Conservation (phyloP, 1,139 yeast genomes). For the Meyerozyma carpophila region DNA sequence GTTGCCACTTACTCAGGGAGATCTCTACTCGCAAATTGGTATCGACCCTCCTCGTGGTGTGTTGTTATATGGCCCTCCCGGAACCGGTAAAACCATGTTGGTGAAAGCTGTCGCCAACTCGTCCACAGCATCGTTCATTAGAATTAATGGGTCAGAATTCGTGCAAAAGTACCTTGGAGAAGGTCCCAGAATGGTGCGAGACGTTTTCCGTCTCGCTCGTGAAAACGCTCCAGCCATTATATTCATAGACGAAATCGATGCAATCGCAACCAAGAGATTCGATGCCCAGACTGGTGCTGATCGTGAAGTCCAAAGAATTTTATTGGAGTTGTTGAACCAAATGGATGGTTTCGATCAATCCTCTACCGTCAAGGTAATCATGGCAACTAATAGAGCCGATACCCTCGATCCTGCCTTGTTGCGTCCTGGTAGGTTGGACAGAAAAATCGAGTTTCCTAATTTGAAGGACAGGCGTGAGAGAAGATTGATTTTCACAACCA, state of each 20-base stretch:
- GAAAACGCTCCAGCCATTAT: constrained; percentile 96
- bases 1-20: constrained; percentile 92
- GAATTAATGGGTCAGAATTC: constrained; percentile 97
- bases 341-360: constrained; percentile 99
- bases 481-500: constrained; percentile 89
- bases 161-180: constrained; percentile 98
- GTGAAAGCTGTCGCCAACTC: constrained; percentile 98
- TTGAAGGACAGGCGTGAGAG: constrained; percentile 96
- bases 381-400: constrained; percentile 99
- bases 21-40: constrained; percentile 94
- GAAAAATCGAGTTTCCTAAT: constrained; percentile 96
- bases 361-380: constrained; percentile 91
- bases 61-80: constrained; percentile 95
- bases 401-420: constrained; percentile 95
- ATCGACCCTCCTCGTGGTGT: constrained; percentile 99
- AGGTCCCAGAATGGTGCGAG: constrained; percentile 99
- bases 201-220: constrained; percentile 93
- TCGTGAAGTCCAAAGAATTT: constrained; percentile 96
- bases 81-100: constrained; percentile 98
- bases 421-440: constrained; percentile 97
- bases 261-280: constrained; percentile 97
- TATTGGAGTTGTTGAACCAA: constrained; percentile 92
- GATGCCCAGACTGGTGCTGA: constrained; percentile 99
- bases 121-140: constrained; percentile 90
- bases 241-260: constrained; percentile 95